These are phyloP conservation scores for Helicocarpus griseus DNA, from an alignment of 2,329 filamentous ascomycete genomes.

Conservation along the genomic window DNA sequence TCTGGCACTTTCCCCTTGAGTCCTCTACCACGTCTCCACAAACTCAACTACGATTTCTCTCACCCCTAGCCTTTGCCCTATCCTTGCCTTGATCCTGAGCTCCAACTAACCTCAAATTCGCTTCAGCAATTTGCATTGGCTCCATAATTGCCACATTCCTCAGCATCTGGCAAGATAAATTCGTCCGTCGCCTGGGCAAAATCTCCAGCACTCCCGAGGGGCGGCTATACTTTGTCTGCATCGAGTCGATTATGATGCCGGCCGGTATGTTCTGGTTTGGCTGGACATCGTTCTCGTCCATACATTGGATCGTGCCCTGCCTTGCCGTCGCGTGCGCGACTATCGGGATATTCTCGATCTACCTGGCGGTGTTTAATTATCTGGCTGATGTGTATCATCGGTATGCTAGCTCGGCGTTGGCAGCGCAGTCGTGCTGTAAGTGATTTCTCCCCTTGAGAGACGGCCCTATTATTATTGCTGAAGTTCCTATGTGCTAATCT, in stretches of 20 bases:
- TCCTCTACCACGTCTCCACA: not conserved
- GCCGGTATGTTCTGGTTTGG: constrained; percentile 74
- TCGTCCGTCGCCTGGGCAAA: constrained; percentile 45
- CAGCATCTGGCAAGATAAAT: constrained; percentile 62
- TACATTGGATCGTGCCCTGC: constrained; percentile 64
- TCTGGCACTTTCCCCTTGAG: no score
- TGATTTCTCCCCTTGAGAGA: no score
- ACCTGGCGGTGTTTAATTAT: constrained; percentile 87
- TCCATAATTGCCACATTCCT: constrained; percentile 56
- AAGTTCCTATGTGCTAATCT: not conserved
- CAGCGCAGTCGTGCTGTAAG: constrained; percentile 70
- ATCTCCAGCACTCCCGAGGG: constrained; percentile 55
- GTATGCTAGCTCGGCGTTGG: constrained; percentile 76
- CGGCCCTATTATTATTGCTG: no score
- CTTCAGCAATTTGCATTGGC: constrained; percentile 56
- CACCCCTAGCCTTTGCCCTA: not conserved
- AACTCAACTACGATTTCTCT: not conserved
- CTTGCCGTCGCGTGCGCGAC: constrained; percentile 65
- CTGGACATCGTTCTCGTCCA: constrained; percentile 52
- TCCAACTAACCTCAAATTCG: not conserved
- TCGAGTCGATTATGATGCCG: constrained; percentile 65
- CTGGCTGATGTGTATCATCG: constrained; percentile 78
- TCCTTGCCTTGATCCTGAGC: not conserved
- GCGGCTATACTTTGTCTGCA: constrained; percentile 72
- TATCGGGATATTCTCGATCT: constrained; percentile 78